Evolutionary conservation across 352 stramenopile species (phyloP), one percentile per base, ranked within the genome.

Genomic region (Globisporangium ultimum): DNA sequence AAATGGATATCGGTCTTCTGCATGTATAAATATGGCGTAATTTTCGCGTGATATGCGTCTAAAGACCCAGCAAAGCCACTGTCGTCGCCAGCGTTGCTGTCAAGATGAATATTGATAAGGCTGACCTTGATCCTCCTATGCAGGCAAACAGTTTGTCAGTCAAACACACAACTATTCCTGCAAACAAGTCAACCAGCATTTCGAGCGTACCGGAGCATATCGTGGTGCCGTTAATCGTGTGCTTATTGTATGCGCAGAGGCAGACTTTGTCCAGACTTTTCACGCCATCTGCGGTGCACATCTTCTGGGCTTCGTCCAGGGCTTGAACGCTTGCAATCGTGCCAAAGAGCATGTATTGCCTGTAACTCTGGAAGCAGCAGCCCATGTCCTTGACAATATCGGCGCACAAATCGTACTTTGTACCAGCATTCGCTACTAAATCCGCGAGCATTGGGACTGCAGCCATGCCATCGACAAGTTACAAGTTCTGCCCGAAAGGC

Each of bases 351-450:
- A 91, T 86, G 60, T 88, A 91, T 55, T 89, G 80, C 21, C 74
- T 72, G 61, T 91, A 93, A 52, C 80, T 93, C 65, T 93, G 81
- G 59, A 91, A 93, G 54, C 81, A 93, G 59, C 81, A 93, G 43
- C 80, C 84, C 52, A 93, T 61, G 36, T 82, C 58, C n/a, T 77
- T 70, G 11, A 89, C 79, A 24, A 93, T 89, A 43, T 91, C 82
- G 12, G 64, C 55, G 58, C 80, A 93, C 34, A 91, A 55, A n/a
- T 87, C 69, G 69, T 74, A 91, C 10, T 54, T 67, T 0, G 61
- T 74, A 4, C 78, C 80, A 2, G 81, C 81, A 13, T 84, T 70
- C 17, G 67, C 43, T 1, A 91, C 65, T 7, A 88, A 64, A 4
- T 71, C 62, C 0, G 67, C 78, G 1, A 91, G 51, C 71, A 91